Base-by-base conservation (phyloP, 2,329 filamentous ascomycete genomes). In the Ascochyta rabiei region DNA sequence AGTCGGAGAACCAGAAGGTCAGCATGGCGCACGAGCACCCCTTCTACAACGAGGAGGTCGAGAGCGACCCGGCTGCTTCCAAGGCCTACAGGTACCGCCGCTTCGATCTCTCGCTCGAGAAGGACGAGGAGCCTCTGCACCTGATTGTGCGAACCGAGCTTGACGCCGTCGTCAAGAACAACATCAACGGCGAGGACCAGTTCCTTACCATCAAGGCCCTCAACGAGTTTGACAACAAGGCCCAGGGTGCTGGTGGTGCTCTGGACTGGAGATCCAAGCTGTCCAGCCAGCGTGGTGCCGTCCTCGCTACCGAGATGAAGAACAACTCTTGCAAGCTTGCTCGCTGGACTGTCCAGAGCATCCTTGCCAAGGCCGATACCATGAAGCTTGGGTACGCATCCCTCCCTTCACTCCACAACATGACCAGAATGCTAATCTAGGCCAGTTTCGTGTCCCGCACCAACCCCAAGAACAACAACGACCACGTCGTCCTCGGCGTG, bases 271-370 rank as follows among this genome's bases (percentile, higher is more conserved):
- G 95, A 75, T 89, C 88, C 66, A 99, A 99, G 85, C 86, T 99
- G 57, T 89, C 90, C 62, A 91, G 88, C 68, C 93, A 97, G 82
- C 89, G 95, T 71, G 95, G 95, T 86, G 95, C 95, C 53, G 93
- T 99, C 38, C 90, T 99, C 23, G 95, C 95, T 18, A 99, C 95
- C 12, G 95, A 99, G 82, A 99, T 99, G 95, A 99, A 99, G 90
- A 99, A 99, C 86, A 99, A 99, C 86, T 92, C 88, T 74, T 96
- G 91, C 89, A 99, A 99, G 84, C 88, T 99, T 60, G 95, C 95
- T 54, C 85, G 95, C 76, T 99, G 95, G 95, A 96, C 95, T 28
- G 91, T 93, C 38, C 95, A 99, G 83, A 91, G 89, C 73, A 97
- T 99, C 72, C 86, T 99, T 54, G 93, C 93, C 75, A 93, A 93